Evolutionary conservation across 192 early-diverging fungal species (phyloP), one percentile per base, ranked within the genome.

Genomic region (Kappamyces sp.): DNA sequence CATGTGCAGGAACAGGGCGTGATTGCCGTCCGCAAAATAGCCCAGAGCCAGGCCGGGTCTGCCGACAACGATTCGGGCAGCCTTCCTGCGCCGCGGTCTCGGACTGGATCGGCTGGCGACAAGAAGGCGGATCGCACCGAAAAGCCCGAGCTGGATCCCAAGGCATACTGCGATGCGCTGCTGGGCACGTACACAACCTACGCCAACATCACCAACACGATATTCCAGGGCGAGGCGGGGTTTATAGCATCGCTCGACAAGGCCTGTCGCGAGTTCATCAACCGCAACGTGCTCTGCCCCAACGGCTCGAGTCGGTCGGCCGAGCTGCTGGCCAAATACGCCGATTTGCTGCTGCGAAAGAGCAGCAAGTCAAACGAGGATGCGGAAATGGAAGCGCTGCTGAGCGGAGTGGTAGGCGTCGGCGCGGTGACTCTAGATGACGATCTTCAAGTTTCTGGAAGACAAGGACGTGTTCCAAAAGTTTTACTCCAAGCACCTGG

Each of bases 381-480:
- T 63, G 65, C 65, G 32, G 87, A 87, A 49, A 65, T 89, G 4
- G 86, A 89, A 65, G 82, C 84, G 3, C 72, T 85, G 10, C 61
- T 89, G 35, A 87, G 86, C 72, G 86, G 73, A 61, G 83, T 88
- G 55, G 87, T 89, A 78, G 52, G 80, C 75, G 9, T 8, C 12
- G 5, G n/a, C 40, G 3, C 50, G 8, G 23, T 43, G 33, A 23
- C 36, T 60, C 32, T 54, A 89, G 85, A 92, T 99, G 80, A 94
- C 86, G 2, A 84, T 99, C 9, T 96, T 93, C 74, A 91, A 93
- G 69, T 99, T 91, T 67, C 82, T 99, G 41, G 92, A 93, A 58
- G 92, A 94, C 78, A 90, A 92, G 69, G 96, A 99, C 67, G 91
- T 99, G 35, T 99, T 97, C 77, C 94, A 97, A 70, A 92, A 94